Percentiles rank a stretch among this genome's conserved stretches.
Evolutionary conservation across 208 protist species (phyloP).

Genomic region (Wallacemonas sp.): DNA sequence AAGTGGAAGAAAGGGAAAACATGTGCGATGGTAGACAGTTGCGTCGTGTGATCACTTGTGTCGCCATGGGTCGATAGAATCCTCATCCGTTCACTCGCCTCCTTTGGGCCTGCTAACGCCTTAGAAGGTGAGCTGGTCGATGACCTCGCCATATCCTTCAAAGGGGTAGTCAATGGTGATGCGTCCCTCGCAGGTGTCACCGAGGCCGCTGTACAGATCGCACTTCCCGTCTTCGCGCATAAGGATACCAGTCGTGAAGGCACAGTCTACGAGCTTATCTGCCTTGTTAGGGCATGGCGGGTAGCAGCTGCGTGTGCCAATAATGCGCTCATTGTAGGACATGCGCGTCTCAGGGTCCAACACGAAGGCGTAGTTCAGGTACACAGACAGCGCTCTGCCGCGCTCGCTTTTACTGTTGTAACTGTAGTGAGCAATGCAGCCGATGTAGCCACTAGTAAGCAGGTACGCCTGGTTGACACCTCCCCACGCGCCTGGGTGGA

Average conservation of each 20-base stretch:
- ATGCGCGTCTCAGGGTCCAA: conserved; percentile 49
- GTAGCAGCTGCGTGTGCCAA: conserved; percentile 62
- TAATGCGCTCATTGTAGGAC: conserved; percentile 40
- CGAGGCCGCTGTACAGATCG: conserved; percentile 69
- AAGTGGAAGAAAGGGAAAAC: no score
- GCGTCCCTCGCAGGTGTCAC: conserved; percentile 59
- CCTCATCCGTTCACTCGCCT: no score
- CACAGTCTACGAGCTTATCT: conserved; percentile 49
- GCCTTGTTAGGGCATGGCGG: conserved; percentile 52
- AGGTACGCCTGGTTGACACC: conserved; percentile 50
- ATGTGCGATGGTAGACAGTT: no score
- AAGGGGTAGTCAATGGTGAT: conserved; percentile 79
- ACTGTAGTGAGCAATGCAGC: conserved; percentile 46
- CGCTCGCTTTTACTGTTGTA: conserved; percentile 43
- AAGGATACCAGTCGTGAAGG: conserved; percentile 60
- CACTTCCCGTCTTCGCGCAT: conserved; percentile 70
- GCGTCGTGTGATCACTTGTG: no score
- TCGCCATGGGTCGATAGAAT: no score
- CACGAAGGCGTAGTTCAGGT: conserved; percentile 68
- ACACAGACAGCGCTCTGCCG: conserved; percentile 40
- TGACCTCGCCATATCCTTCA: conserved; percentile 50
- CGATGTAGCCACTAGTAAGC: conserved; percentile 31
- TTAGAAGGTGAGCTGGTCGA: conserved; percentile 40
- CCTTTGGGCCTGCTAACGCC: no score
- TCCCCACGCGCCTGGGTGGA: conserved; percentile 34